Conservation (phyloP, 176 grass and related monocot species). For the Phoenix dactylifera region DNA sequence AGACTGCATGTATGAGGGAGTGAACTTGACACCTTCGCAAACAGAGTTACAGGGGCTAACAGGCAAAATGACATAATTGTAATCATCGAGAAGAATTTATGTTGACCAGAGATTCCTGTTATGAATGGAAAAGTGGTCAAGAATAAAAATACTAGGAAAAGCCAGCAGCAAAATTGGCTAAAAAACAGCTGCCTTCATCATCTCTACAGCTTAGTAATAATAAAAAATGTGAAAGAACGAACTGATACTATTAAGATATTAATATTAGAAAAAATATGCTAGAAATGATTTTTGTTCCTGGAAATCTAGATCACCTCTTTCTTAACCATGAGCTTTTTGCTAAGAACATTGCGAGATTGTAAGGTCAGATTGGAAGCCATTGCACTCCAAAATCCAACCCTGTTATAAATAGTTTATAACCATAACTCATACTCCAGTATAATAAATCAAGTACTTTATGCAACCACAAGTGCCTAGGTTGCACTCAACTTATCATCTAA, state of each 20-base stretch:
- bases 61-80: conserved; percentile 96
- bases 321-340: conserved; percentile 99
- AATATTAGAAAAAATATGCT: conserved; percentile 3
- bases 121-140: background rate
- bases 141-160: background rate
- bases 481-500: no score
- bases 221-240: conserved; percentile 31
- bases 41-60: conserved; percentile 60
- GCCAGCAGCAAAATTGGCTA: no score
- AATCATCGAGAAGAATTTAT: conserved; percentile 92
- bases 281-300: background rate
- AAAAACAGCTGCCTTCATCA: background rate
- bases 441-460: no score
- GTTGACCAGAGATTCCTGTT: conserved; percentile 68
- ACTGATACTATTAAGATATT: conserved; percentile 25
- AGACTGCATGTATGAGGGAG: conserved; percentile 60
- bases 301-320: conserved; percentile 48
- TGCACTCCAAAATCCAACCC: conserved; percentile 87
- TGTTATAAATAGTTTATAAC: conserved; percentile 11
- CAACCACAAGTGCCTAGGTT: no score
- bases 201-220: conserved; percentile 25
- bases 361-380: conserved; percentile 96
- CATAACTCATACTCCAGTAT: no score
- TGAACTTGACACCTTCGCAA: conserved; percentile 78
- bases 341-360: conserved; percentile 91